Evolutionary conservation across 495 filamentous ascomycete species (phyloP), one percentile per base, ranked within the genome.

Genomic region (Xylaria palmicola): DNA sequence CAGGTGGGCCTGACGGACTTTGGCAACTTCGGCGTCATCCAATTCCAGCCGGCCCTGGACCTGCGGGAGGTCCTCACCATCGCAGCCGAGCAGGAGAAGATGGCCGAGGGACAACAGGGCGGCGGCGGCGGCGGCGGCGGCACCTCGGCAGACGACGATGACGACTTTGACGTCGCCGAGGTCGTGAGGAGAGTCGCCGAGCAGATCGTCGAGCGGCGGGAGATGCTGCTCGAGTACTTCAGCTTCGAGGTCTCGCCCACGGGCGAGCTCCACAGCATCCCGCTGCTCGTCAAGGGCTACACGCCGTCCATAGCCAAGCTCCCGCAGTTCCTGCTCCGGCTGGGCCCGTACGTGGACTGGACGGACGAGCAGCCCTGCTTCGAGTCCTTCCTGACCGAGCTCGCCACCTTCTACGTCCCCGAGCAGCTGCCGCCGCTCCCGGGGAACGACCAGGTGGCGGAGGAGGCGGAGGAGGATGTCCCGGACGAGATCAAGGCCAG

Each of bases 1-100:
- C 95, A 99, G 74, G 77, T 98, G 45, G 95, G 93, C 2, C 83
- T 99, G 43, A 97, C 94, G 0, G 92, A 98, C 69, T 99, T 98
- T 73, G 92, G 89, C 1, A 98, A 98, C 69, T 98, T 96, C 71
- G 95, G 95, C 15, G 68, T 79, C 51, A 96, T 98, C 65, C 82
- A 81, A 8, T 90, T 98, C 58, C 83, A 88, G 51, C 90, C 92
- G 1, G 81, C 91, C 1, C 83, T 97, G 0, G 81, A 85, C 53
- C 74, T 98, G 9, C 72, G 78, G 13, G 86, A 90, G 52, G 74
- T 98, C 9, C 79, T 99, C 0, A 69, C 74, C 30, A 80, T 97
- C 32, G 94, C 87, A 2, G 90, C 86, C 1, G 84, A 88, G 50
- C 76, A 86, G 24, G 91, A 95, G 68, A 83, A 82, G 59, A 26